Base-by-base conservation (phyloP, 1,284 basidiomycete species). In the Ceratobasidium sp. region DNA sequence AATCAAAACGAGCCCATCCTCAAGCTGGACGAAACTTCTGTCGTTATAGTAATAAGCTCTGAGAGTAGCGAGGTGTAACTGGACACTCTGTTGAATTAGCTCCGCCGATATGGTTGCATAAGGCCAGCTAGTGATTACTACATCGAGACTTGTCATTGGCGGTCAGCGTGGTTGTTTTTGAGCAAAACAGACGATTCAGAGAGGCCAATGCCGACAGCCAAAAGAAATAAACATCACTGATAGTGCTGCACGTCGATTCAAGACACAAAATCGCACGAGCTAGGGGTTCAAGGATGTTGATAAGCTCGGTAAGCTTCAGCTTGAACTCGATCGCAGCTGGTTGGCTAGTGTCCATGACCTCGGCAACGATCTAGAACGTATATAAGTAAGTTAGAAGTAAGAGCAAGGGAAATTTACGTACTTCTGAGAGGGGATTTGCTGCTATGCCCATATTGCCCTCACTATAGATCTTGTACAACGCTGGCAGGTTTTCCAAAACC, bases 211-310 rank as follows among this genome's bases (percentile, higher is more conserved):
- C 53, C 10, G 70, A 50, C 9, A 73, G 41, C 72, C 72, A 73
- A 32, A 71, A 73, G 16, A 73, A 55, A 61, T 73, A 73, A n/a
- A 73, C 72, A 60, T 69, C 52, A 39, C 34, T 53, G 5, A 46
- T 71, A 3, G 62, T 69, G 39, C 70, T 41, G 2, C 32, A 36
- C 12, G 55, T 55, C 9, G 72, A 73, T 50, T 73, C 72, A 26
- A 73, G 69, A 28, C 72, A 73, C 46, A 57, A 32, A 18, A 70
- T 34, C 0, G 72, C 62, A 1, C 69, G 72, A 4, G 72, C 72
- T 1, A 73, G 18, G 1, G 72, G 72, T 34, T 73, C 72, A 9
- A 71, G 55, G 2, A 70, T 30, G 32, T 58, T 58, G 14, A 58
- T 32, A 58, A 58, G 55, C 32, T 58, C 55, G 21, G 55, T 36